Conservation (phyloP, 345 rosid genomes). For the Excoecaria agallocha region DNA sequence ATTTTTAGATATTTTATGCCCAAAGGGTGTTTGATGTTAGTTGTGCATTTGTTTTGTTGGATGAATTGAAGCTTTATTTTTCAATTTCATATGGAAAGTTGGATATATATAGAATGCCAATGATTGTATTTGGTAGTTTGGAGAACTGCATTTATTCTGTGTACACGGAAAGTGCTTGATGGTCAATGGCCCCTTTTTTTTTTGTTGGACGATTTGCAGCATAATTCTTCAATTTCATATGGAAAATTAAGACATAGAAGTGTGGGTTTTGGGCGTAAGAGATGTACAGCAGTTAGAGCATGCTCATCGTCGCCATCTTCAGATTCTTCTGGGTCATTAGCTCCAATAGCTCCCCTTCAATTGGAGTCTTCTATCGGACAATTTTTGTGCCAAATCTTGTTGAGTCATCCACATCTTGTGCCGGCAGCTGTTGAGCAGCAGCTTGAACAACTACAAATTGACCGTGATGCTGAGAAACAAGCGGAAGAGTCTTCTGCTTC, state of each 20-base stretch:
- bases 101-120: no score
- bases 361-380: constrained; percentile 88
- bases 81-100: constrained; percentile 33
- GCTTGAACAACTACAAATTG: constrained; percentile 90
- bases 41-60: background rate
- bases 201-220: constrained; percentile 33
- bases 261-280: constrained; percentile 34
- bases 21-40: background rate
- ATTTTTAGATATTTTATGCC: no score
- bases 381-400: constrained; percentile 75
- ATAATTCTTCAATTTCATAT: constrained; percentile 26
- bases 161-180: background rate
- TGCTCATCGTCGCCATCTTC: constrained; percentile 39
- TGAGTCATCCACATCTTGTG: constrained; percentile 89
- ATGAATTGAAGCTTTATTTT: constrained; percentile 35
- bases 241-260: constrained; percentile 31
- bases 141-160: no score
- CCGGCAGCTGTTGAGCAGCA: constrained; percentile 96
- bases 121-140: no score
- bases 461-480: constrained; percentile 65
- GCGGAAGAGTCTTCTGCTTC: constrained; percentile 61
- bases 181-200: background rate
- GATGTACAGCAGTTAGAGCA: constrained; percentile 50
- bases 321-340: constrained; percentile 43
- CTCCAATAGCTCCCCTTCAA: constrained; percentile 74